Base-by-base conservation (phyloP, 352 stramenopile genomes). In the Pythium pyrilobum region DNA sequence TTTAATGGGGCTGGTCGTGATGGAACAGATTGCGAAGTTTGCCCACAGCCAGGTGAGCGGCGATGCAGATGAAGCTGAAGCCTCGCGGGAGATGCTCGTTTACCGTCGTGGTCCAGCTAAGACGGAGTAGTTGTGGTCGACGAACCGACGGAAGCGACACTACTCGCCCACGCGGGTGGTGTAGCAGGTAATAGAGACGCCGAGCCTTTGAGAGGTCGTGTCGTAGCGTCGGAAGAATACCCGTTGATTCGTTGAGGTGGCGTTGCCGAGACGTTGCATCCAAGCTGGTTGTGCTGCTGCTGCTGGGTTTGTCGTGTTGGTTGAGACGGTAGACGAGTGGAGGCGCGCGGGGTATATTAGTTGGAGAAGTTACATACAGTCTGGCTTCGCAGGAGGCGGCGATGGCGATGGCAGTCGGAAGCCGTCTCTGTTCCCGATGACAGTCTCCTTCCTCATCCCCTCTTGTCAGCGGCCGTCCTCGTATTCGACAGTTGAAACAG, bases 11-110 rank as follows among this genome's bases (percentile, higher is more conserved):
- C n/a, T n/a, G n/a, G n/a, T n/a, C 0, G 27, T 36, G 27, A 15
- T 20, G 10, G 3, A 39, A 8, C 28, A 50, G 72, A 60, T 67
- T 34, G 74, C 64, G 29, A 76, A 73, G 20, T 90, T 93, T 33
- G 57, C 64, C 45, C 78, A 93, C 57, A 88, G 72, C 46, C 73
- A 90, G 9, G 59, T 87, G 28, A 88, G 73, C 37, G 74, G 81
- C 6, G 82, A 93, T 58, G 74, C 71, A 5, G 77, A 93, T 50
- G 71, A 70, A 16, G 64, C 69, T 5, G 78, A 88, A 27, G 60
- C 74, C 33, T 67, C 80, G 18, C 69, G 63, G 21, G 74, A 64
- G 28, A 88, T 92, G 77, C 40, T 90, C 60, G 74, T 92, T 36
- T 90, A 70, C 63, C 73, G 69, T 53, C 75, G 67, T 18, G 37